Evolutionary conservation across 371 early-diverging fungal genomes (phyloP), one percentile per base, ranked within the genome.

Genomic region (Homolaphlyctis polyrhiza): DNA sequence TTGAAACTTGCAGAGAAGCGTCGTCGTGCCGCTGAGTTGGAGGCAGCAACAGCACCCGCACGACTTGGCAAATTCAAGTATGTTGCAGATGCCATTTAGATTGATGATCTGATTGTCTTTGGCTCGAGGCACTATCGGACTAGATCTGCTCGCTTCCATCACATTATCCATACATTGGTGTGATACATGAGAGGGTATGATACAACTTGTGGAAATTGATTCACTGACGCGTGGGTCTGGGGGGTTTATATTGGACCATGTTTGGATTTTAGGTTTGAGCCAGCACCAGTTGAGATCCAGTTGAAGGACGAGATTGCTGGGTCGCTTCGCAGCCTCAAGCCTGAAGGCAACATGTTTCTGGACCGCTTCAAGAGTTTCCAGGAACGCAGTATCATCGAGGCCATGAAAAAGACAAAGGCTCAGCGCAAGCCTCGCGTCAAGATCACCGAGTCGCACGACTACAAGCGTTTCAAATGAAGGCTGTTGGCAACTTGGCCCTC

Each of bases 351-450:
- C 63, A 67, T 91, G 61, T 84, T 94, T 66, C 75, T 76, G 36
- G 95, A 95, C 66, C 81, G 90, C 43, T 94, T 90, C 80, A 74
- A 75, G 70, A 89, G 89, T 68, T 72, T 94, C 55, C 88, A 92
- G 71, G 84, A 91, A 69, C 89, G 95, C 66, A 89, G 89, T 65
- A 72, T 97, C 60, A 86, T 96, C 61, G 97, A 96, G 72, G 86
- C 93, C 23, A 76, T 91, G 66, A 74, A 88, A 47, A 78, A 76
- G 25, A 67, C 66, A 32, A 57, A 48, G 75, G 66, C 62, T 51
- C 52, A 57, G 49, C 62, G 55, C 35, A 64, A 67, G 57, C 73
- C 64, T 65, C 69, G 72, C 66, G 59, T 57, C 18, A 81, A 78
- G 66, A 67, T 65, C 36, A 61, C 62, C 35, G 81, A 80, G 57